Conservation (phyloP, 1,139 yeast species). For the Scheffersomyces quercinus region DNA sequence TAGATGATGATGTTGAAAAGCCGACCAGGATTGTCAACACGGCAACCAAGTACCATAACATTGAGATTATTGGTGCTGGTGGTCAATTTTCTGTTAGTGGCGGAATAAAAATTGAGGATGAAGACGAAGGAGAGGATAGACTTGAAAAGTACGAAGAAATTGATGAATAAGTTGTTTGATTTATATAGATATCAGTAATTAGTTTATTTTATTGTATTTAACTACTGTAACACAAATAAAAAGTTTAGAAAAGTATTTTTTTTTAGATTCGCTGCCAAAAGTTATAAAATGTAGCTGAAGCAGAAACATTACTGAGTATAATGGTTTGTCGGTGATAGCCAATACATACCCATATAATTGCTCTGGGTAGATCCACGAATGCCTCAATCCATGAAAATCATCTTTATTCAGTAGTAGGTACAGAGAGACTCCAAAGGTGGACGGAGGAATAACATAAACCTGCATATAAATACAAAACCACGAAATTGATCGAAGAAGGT, state of each 20-base stretch:
- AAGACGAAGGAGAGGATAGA: constrained; percentile 62
- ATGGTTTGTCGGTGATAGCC: too few relatives aligned
- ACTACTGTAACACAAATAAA: too few relatives aligned
- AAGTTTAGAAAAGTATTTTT: too few relatives aligned
- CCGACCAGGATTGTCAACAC: constrained; percentile 91
- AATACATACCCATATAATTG: too few relatives aligned
- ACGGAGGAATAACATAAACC: constrained; percentile 27
- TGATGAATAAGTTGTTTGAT: constrained; percentile 21
- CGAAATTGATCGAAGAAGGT: too few relatives aligned
- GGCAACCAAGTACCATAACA: constrained; percentile 80
- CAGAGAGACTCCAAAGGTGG: constrained; percentile 56
- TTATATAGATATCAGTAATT: background rate
- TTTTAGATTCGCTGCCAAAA: too few relatives aligned
- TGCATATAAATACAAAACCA: background rate
- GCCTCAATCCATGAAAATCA: too few relatives aligned
- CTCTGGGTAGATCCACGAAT: too few relatives aligned
- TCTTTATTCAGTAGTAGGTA: constrained; percentile 39
- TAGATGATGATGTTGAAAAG: constrained; percentile 82
- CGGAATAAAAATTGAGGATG: constrained; percentile 66
- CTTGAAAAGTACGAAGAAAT: constrained; percentile 49
- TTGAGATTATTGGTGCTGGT: constrained; percentile 78
- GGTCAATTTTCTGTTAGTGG: constrained; percentile 94
- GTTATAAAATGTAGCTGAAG: too few relatives aligned
- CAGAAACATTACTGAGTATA: too few relatives aligned
- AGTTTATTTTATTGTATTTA: too few relatives aligned